Percentiles rank a stretch among this genome's conserved stretches.
Evolutionary conservation across 106 monocot species (phyloP).

Genomic region (Dendrobium huoshanense): DNA sequence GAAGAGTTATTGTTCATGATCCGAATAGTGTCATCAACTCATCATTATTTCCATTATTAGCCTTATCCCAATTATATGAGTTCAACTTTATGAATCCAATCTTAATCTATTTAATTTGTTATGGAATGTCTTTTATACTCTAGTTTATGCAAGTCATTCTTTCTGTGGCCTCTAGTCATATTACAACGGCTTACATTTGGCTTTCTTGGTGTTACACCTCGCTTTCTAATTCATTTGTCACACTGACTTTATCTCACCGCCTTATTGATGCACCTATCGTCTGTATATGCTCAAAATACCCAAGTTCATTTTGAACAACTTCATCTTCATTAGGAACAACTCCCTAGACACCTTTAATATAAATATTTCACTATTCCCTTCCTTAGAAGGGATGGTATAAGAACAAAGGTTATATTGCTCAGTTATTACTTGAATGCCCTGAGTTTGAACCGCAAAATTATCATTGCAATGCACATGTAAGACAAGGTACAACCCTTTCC

Average conservation of each 20-base stretch:
- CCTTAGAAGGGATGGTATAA: background rate
- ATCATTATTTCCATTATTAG: background rate
- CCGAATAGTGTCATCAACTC: background rate
- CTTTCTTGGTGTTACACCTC: too few species aligned
- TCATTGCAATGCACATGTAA: too few species aligned
- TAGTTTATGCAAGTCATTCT: too few species aligned
- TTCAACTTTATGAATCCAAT: background rate
- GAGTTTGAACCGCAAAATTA: background rate
- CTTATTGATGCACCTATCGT: background rate
- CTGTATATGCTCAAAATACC: background rate
- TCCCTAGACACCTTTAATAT: background rate
- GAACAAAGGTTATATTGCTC: background rate
- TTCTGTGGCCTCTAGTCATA: background rate
- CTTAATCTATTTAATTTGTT: background rate
- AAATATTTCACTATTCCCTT: background rate
- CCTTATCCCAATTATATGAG: slow-evolving; percentile 3
- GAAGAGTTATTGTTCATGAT: background rate
- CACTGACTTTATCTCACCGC: background rate
- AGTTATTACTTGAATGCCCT: background rate
- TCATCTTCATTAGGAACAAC: background rate
- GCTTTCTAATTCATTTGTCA: too few species aligned
- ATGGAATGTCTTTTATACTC: background rate
- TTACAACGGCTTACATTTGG: background rate
- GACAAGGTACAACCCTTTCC: too few species aligned
- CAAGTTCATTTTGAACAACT: background rate